Percentiles rank a stretch among this genome's conserved stretches.
These are phyloP conservation scores for Metarhizium guizhouense DNA, from an alignment of 2,329 filamentous ascomycete genomes.

Conservation along the genomic window DNA sequence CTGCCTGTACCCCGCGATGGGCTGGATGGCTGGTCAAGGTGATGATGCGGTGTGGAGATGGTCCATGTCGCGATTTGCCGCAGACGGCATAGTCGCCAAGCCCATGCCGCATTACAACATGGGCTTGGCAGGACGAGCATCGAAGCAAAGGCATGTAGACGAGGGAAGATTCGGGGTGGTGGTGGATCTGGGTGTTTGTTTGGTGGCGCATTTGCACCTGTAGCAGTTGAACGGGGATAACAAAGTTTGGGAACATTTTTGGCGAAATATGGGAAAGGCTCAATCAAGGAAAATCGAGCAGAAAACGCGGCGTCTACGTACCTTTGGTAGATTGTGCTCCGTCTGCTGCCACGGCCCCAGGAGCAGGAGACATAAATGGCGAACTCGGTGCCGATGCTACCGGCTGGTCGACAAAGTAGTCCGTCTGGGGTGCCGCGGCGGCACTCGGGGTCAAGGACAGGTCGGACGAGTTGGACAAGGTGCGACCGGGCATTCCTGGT, in stretches of 20 bases:
- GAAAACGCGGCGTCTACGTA: not conserved
- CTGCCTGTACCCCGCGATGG: not conserved
- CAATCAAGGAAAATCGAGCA: not conserved
- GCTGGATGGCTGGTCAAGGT: not conserved
- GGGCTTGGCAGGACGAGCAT: not conserved
- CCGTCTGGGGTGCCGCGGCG: slow-evolving; percentile 12
- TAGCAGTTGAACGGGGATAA: too few relatives aligned
- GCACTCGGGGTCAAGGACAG: slow-evolving; percentile 24
- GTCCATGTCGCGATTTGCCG: not conserved
- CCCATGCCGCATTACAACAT: not conserved
- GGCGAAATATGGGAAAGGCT: not conserved
- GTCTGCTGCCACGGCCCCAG: slow-evolving; percentile 4
- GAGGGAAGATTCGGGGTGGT: not conserved
- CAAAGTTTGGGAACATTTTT: not conserved
- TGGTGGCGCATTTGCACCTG: not conserved
- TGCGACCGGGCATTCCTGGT: slow-evolving; percentile 33
- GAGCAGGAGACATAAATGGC: slow-evolving; percentile 12
- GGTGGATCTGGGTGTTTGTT: not conserved
- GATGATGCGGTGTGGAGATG: not conserved
- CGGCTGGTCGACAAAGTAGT: slow-evolving; percentile 20
- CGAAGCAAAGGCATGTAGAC: not conserved
- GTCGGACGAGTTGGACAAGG: slow-evolving; percentile 38
- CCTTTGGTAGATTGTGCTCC: not conserved
- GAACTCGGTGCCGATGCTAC: slow-evolving; percentile 19
- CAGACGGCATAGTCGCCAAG: slow-evolving; percentile 4